Evolutionary conservation across 1,284 basidiomycete species (phyloP).

Genomic region (Austroboletus novae-zelandiae): DNA sequence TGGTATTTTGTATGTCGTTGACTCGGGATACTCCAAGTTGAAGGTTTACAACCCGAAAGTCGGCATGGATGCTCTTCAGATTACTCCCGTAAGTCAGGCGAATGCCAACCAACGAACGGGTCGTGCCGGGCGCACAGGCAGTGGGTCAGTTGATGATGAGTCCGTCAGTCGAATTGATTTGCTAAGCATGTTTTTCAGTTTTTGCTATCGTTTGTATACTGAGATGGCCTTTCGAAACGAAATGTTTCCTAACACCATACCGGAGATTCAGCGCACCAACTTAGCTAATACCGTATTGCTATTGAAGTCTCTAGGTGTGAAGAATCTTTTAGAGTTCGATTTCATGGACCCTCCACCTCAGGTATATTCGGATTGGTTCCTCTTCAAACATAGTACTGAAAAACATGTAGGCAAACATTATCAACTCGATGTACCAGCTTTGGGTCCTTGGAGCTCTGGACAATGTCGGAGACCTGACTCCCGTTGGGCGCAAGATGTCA

Average conservation of each 20-base stretch:
- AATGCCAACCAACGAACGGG: conserved; percentile 96
- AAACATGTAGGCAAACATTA: conserved; percentile 72
- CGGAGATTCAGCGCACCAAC: conserved; percentile 98
- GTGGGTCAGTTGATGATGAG: conserved; percentile 57
- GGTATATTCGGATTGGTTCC: conserved; percentile 48
- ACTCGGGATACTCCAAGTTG: conserved; percentile 94
- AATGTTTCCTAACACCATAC: conserved; percentile 90
- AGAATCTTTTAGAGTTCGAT: conserved; percentile 96
- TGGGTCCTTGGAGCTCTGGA: conserved; percentile 98
- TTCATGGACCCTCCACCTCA: conserved; percentile 99
- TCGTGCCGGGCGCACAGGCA: conserved; percentile 94
- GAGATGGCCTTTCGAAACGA: conserved; percentile 90
- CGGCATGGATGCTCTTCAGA: conserved; percentile 98
- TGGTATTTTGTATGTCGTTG: conserved; percentile 96
- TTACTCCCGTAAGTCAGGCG: conserved; percentile 98
- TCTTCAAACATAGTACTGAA: conserved; percentile 41
- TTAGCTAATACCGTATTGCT: conserved; percentile 94
- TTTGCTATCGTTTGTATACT: conserved; percentile 89
- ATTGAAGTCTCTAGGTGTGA: conserved; percentile 94
- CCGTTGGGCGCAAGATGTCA: conserved; percentile 93
- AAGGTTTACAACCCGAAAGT: conserved; percentile 99
- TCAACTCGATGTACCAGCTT: conserved; percentile 98
- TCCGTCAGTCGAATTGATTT: background rate
- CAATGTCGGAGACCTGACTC: conserved; percentile 95
- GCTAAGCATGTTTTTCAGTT: conserved; percentile 43